These are phyloP conservation scores for Pseudocercospora musae DNA, from an alignment of 2,329 filamentous ascomycete genomes.

Conservation along the genomic window DNA sequence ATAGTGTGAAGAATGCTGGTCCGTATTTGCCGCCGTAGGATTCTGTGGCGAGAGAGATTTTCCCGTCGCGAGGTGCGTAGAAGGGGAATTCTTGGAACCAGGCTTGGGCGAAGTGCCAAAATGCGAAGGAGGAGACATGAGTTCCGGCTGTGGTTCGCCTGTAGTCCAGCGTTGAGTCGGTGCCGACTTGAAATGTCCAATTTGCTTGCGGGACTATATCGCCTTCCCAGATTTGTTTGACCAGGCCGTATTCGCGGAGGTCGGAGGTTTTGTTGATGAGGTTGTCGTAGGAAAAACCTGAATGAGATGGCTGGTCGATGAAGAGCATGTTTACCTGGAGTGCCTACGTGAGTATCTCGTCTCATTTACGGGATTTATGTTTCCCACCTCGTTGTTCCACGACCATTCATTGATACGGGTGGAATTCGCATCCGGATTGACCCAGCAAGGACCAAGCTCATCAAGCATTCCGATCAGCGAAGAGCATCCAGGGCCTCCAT, in stretches of 20 bases:
- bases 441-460: slow-evolving; percentile 53
- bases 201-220: slow-evolving; percentile 46
- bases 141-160: slow-evolving; percentile 50
- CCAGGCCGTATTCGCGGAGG: slow-evolving; percentile 20
- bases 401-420: slow-evolving; percentile 51
- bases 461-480: slow-evolving; percentile 49
- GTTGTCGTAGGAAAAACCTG: slow-evolving; percentile 53
- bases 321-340: slow-evolving; percentile 55
- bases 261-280: slow-evolving; percentile 39
- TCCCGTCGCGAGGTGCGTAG: background rate
- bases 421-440: slow-evolving; percentile 53
- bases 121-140: slow-evolving; percentile 51
- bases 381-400: slow-evolving; percentile 52
- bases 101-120: slow-evolving; percentile 59
- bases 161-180: slow-evolving; percentile 46
- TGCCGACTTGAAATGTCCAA: slow-evolving; percentile 52
- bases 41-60: slow-evolving; percentile 5
- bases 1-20: slow-evolving; percentile 56
- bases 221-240: slow-evolving; percentile 14
- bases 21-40: slow-evolving; percentile 57
- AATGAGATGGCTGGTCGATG: slow-evolving; percentile 61
- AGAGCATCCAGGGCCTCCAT: slow-evolving; percentile 54
- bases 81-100: slow-evolving; percentile 58
- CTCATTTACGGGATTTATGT: background rate
- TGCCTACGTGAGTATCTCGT: background rate